Percentiles rank a stretch among this genome's conserved stretches.
These are phyloP conservation scores for Sindora glabra DNA, from an alignment of 306 rosid species.

Conservation along the genomic window DNA sequence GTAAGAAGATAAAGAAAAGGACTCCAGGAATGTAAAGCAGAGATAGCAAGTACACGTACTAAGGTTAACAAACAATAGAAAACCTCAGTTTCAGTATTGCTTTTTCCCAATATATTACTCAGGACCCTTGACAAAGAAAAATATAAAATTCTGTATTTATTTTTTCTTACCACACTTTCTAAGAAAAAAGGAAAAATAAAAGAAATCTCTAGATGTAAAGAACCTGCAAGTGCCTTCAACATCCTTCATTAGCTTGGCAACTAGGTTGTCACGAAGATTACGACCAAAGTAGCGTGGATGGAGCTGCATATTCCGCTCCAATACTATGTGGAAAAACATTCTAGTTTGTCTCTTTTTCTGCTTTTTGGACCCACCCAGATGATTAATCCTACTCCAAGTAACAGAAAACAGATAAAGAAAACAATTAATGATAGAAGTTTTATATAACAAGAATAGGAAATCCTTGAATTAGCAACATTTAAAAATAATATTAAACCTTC, in stretches of 20 bases:
- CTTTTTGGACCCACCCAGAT: not conserved
- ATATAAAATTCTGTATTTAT: not conserved
- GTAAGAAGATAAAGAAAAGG: not conserved
- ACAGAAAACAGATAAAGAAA: too few species aligned
- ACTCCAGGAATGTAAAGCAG: not conserved
- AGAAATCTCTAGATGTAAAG: not conserved
- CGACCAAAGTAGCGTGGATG: constrained; percentile 97
- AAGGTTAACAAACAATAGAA: not conserved
- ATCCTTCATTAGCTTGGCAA: constrained; percentile 93
- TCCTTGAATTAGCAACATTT: not conserved
- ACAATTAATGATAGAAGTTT: not conserved
- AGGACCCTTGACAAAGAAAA: not conserved
- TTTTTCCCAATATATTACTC: not conserved
- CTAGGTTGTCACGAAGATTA: constrained; percentile 75
- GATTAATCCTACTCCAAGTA: not conserved
- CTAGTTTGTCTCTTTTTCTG: not conserved
- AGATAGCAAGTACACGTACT: not conserved
- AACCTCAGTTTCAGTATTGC: not conserved
- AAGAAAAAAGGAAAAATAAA: not conserved
- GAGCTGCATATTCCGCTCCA: constrained; percentile 94
- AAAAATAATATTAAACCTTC: not conserved
- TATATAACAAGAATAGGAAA: not conserved
- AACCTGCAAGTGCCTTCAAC: constrained; percentile 98
- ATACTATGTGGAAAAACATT: constrained; percentile 89
- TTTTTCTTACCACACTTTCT: not conserved